A percentile compares a stretch with the other conserved stretches of the same genome.
phyloP scores from a whole-genome alignment of 768 basidiomycete genomes.

The Rubroboletus satanas region DNA sequence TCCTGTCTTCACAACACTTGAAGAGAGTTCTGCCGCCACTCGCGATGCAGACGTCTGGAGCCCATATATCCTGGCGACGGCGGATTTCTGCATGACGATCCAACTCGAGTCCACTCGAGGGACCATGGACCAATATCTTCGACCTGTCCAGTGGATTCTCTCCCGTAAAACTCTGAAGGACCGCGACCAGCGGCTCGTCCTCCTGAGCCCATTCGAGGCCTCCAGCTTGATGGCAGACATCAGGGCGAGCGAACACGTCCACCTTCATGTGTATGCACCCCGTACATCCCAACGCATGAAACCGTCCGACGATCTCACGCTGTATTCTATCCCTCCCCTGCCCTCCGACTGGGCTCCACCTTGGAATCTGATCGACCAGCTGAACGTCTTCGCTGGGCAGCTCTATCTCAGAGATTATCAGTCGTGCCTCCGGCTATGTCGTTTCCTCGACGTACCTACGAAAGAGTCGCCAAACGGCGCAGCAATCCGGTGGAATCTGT shows the following conservation, averaged over 20 bases:
- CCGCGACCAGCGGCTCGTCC: not conserved
- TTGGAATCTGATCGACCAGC: conserved; percentile 4
- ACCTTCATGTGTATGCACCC: conserved; percentile 41
- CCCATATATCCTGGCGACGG: conserved; percentile 3
- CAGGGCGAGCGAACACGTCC: conserved; percentile 28
- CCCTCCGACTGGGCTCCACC: conserved; percentile 2
- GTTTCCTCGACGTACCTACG: conserved; percentile 16
- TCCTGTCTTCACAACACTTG: conserved; percentile 9
- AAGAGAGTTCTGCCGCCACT: not conserved
- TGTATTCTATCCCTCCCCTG: conserved; percentile 5
- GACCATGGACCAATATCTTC: conserved; percentile 10
- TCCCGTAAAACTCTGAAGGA: not conserved
- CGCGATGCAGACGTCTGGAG: conserved; percentile 21
- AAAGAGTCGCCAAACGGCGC: not conserved
- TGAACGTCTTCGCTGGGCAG: conserved; percentile 5
- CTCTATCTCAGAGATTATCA: conserved; percentile 13
- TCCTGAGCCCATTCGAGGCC: conserved; percentile 30
- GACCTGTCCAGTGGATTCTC: conserved; percentile 25
- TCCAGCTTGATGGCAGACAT: conserved; percentile 37
- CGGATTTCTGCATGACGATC: conserved; percentile 10
- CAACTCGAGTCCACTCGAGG: not conserved
- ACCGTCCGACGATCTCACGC: conserved; percentile 32
- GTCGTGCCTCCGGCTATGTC: conserved; percentile 21
- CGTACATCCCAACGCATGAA: conserved; percentile 33
- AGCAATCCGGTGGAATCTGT: not conserved